Conservation (phyloP, 495 filamentous ascomycete genomes). For the Penicillium angulare region DNA sequence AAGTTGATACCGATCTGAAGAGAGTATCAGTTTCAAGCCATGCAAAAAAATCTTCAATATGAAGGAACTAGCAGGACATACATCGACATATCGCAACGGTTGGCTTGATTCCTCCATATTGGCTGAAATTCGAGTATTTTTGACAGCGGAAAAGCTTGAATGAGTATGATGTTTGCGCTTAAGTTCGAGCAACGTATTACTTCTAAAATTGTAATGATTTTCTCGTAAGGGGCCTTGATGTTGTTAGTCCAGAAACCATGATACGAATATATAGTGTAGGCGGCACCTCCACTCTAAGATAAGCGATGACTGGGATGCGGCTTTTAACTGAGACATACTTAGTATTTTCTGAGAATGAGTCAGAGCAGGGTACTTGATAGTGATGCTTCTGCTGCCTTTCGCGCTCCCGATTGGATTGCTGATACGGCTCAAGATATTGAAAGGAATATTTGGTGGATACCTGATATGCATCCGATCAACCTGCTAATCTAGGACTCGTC, state of each 20-base stretch:
- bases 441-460: not conserved
- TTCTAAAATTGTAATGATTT: too few relatives aligned
- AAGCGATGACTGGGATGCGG: not conserved
- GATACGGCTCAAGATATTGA: not conserved
- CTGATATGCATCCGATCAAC: not conserved
- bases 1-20: constrained; percentile 89
- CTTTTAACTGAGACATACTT: not conserved
- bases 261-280: too few relatives aligned
- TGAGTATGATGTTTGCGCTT: not conserved
- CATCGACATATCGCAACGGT: constrained; percentile 46
- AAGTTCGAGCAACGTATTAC: too few relatives aligned
- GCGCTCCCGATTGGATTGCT: not conserved
- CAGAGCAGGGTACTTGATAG: not conserved
- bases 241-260: too few relatives aligned
- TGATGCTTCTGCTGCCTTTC: not conserved
- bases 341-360: not conserved
- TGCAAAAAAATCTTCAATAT: not conserved
- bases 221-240: too few relatives aligned
- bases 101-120: constrained; percentile 35
- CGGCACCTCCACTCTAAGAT: not conserved
- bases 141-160: constrained; percentile 5
- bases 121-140: not conserved
- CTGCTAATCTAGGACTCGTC: not conserved
- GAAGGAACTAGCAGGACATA: constrained; percentile 14
- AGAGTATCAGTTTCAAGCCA: constrained; percentile 15